phyloP scores from a whole-genome alignment of 208 protist genomes.

The Leishmania amazonensis region DNA sequence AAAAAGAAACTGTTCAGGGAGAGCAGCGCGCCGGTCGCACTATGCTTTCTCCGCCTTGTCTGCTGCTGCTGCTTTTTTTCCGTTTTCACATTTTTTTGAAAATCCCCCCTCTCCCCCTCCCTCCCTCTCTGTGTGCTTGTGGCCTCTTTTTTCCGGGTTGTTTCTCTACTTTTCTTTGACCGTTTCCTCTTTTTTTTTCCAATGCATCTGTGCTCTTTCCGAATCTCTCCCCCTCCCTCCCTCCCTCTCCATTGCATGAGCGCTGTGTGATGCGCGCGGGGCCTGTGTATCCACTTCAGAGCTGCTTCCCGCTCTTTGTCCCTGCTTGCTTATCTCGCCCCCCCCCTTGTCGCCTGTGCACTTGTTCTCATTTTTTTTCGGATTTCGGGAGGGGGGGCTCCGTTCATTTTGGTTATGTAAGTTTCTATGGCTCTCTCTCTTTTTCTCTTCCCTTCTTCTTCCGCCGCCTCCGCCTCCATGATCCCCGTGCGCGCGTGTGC shows the following conservation, averaged over 20 bases:
- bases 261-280: not conserved
- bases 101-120: too few relatives aligned
- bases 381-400: too few relatives aligned
- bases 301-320: not conserved
- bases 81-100: not conserved
- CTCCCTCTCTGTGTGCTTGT: not conserved
- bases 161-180: not conserved
- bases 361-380: too few relatives aligned
- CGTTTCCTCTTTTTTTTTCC: not conserved
- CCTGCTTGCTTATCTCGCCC: too few relatives aligned
- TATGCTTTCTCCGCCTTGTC: not conserved
- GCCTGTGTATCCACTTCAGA: not conserved
- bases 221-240: not conserved
- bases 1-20: not conserved
- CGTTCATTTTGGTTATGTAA: too few relatives aligned
- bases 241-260: not conserved
- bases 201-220: not conserved
- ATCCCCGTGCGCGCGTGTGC: too few relatives aligned
- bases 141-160: not conserved
- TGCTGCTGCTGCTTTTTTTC: not conserved
- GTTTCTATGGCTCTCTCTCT: too few relatives aligned
- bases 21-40: not conserved
- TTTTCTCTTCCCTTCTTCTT: not conserved
- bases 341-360: too few relatives aligned
- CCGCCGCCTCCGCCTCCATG: too few relatives aligned